Conservation (phyloP, 345 rosid species). For the Trapa bicornis region DNA sequence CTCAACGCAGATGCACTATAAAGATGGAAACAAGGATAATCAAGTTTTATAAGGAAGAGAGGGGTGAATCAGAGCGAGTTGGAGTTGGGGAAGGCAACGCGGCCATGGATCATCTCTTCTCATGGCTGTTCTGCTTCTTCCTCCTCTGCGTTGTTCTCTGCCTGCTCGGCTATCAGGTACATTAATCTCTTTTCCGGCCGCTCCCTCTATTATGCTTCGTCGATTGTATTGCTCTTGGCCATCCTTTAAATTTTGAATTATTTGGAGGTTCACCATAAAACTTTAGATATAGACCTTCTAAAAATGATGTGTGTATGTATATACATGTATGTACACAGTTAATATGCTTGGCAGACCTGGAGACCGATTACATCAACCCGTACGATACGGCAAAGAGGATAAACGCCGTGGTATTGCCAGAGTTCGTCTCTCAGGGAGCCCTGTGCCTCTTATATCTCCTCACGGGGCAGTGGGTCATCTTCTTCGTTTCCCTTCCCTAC, state of each 20-base stretch:
- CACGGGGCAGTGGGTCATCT: conserved; percentile 34
- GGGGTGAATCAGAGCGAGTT: too few species aligned
- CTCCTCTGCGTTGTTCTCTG: conserved; percentile 16
- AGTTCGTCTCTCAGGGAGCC: conserved; percentile 25
- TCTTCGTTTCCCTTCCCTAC: conserved; percentile 27
- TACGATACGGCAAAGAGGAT: conserved; percentile 26
- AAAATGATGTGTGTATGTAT: too few species aligned
- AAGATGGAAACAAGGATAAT: too few species aligned
- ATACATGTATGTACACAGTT: conserved; percentile 17
- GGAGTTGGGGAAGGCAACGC: conserved; percentile 1
- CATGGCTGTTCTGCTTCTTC: conserved; percentile 23
- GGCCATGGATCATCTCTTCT: conserved; percentile 17
- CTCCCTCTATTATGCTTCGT: too few species aligned
- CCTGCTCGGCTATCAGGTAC: conserved; percentile 21
- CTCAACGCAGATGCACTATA: too few species aligned
- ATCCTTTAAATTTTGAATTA: too few species aligned
- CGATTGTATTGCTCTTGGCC: too few species aligned
- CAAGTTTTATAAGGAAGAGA: too few species aligned
- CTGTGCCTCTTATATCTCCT: conserved; percentile 21
- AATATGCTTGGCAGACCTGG: conserved; percentile 28
- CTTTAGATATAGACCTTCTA: too few species aligned
- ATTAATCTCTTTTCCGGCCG: neutral
- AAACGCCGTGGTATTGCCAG: conserved; percentile 24
- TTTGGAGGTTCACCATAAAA: neutral
- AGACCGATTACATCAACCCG: conserved; percentile 30